Evolutionary conservation across 2,329 filamentous ascomycete genomes (phyloP).

Genomic region (Cytospora chrysosperma): DNA sequence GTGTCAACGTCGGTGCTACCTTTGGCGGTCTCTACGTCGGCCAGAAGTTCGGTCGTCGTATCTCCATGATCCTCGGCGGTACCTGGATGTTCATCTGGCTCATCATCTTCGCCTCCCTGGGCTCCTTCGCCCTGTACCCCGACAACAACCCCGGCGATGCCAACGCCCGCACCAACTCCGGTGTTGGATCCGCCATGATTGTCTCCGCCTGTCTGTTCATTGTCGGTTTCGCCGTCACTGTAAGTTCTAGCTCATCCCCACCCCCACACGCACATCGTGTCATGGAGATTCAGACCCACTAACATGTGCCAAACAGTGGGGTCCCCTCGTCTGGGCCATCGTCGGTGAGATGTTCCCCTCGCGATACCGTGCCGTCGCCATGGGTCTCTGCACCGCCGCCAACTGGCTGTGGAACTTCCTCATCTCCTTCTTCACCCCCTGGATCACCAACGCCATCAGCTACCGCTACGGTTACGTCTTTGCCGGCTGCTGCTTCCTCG

Average conservation of each 20-base stretch:
- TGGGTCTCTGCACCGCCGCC: slow-evolving; percentile 38
- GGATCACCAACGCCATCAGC: slow-evolving; percentile 60
- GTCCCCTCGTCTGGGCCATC: slow-evolving; percentile 67
- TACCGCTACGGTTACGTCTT: slow-evolving; percentile 66
- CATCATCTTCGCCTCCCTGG: slow-evolving; percentile 61
- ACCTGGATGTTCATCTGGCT: slow-evolving; percentile 68
- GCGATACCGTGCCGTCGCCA: slow-evolving; percentile 24
- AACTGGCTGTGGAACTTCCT: slow-evolving; percentile 65
- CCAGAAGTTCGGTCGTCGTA: slow-evolving; percentile 66
- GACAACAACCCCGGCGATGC: slow-evolving; percentile 36
- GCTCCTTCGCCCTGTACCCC: slow-evolving; percentile 36
- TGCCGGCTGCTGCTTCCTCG: slow-evolving; percentile 59
- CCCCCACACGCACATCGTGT: not conserved
- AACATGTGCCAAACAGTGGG: slow-evolving; percentile 52
- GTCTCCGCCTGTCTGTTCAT: slow-evolving; percentile 74
- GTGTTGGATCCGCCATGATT: slow-evolving; percentile 66
- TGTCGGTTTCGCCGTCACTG: slow-evolving; percentile 58
- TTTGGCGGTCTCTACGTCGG: slow-evolving; percentile 68
- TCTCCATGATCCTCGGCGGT: slow-evolving; percentile 64
- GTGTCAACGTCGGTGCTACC: slow-evolving; percentile 67
- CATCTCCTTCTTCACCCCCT: slow-evolving; percentile 65
- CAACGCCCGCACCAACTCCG: slow-evolving; percentile 34
- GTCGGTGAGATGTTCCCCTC: slow-evolving; percentile 53
- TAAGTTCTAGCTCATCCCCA: slow-evolving; percentile 14
- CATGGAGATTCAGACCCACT: slow-evolving; percentile 11